Conservation (phyloP, 768 basidiomycete genomes). For the Hypsizygus marmoreus region DNA sequence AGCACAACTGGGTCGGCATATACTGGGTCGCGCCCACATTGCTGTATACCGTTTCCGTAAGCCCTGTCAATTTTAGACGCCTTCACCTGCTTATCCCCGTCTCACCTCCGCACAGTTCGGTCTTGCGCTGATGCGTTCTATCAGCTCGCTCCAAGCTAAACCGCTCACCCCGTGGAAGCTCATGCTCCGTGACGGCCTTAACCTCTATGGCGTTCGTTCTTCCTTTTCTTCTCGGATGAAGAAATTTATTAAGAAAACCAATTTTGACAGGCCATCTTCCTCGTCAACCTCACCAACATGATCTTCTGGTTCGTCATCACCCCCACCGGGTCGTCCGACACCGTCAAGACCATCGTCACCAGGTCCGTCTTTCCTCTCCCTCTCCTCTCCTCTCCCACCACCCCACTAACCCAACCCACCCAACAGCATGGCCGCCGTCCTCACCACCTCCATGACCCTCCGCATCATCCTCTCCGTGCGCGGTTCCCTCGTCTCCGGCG, state of each 20-base stretch:
- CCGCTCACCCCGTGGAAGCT: slow-evolving; percentile 74
- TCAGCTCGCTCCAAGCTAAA: slow-evolving; percentile 58
- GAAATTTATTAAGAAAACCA: slow-evolving; percentile 8
- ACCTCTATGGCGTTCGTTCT: slow-evolving; percentile 70
- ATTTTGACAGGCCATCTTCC: slow-evolving; percentile 57
- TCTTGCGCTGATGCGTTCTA: slow-evolving; percentile 62
- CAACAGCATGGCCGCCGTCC: slow-evolving; percentile 75
- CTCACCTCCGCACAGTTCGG: slow-evolving; percentile 40
- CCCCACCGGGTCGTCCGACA: slow-evolving; percentile 60
- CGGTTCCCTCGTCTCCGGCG: slow-evolving; percentile 72
- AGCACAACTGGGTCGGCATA: slow-evolving; percentile 78
- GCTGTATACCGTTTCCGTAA: slow-evolving; percentile 69
- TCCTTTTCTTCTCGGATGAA: not conserved
- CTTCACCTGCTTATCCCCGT: not conserved
- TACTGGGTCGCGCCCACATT: slow-evolving; percentile 83
- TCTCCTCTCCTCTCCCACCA: not conserved
- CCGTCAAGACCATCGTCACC: slow-evolving; percentile 81
- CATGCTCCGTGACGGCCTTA: slow-evolving; percentile 88
- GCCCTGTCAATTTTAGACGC: slow-evolving; percentile 23
- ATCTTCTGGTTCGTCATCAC: slow-evolving; percentile 86
- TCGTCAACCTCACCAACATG: slow-evolving; percentile 82
- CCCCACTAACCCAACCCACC: not conserved
- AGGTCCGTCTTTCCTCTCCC: slow-evolving; percentile 31
- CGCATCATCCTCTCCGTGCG: slow-evolving; percentile 84
- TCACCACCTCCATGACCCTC: slow-evolving; percentile 86